phyloP scores from a whole-genome alignment of 169 alveolate genomes.

The Cryptosporidium muris region DNA sequence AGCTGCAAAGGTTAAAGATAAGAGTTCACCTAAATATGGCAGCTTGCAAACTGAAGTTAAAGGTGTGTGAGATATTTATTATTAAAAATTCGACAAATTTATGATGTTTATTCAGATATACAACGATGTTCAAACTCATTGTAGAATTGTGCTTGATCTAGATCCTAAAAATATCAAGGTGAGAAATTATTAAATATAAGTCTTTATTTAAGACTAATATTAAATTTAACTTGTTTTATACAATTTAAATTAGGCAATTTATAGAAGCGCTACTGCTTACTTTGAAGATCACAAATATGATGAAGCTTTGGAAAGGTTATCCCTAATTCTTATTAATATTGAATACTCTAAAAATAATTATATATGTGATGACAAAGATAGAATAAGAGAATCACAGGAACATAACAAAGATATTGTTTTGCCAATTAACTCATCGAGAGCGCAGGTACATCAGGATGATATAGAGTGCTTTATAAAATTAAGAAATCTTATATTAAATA shows the following conservation, averaged over 20 bases:
- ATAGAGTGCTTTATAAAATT: neutral
- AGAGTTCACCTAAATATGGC: slow-evolving; percentile 32
- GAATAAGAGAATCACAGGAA: no score
- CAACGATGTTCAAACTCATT: slow-evolving; percentile 32
- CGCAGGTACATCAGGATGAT: no score
- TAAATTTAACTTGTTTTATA: neutral
- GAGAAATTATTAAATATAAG: neutral
- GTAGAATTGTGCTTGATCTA: slow-evolving; percentile 39
- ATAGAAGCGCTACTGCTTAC: no score
- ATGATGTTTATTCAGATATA: slow-evolving; percentile 14
- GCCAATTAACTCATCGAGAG: no score
- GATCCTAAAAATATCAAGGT: slow-evolving; percentile 51
- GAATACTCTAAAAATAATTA: no score
- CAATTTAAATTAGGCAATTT: neutral
- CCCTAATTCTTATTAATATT: no score
- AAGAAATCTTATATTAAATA: slow-evolving; percentile 20
- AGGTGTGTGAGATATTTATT: slow-evolving; percentile 11
- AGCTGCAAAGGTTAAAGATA: slow-evolving; percentile 23
- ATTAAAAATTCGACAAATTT: neutral
- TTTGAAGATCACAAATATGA: no score
- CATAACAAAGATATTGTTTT: no score
- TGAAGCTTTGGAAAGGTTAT: no score
- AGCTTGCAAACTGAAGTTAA: slow-evolving; percentile 45
- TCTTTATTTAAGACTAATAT: neutral
- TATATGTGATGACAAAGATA: no score